Base-by-base conservation (phyloP, 371 early-diverging fungal species). In the Rhizopus sp. region DNA sequence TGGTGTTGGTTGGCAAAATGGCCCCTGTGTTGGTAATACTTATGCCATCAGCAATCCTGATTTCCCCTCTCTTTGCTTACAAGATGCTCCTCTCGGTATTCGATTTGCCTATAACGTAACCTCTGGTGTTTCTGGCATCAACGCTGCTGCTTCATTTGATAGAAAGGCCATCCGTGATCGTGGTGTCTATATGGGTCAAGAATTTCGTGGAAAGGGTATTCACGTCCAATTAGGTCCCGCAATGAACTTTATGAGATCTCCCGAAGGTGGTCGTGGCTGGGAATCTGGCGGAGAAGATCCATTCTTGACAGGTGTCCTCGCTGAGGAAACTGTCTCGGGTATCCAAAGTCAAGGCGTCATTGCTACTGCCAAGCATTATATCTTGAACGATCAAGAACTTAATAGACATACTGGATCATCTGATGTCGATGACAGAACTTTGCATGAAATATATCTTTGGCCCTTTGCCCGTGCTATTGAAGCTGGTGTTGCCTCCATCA, bases 201-300 rank as follows among this genome's bases (percentile, higher is more conserved):
- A 86, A 62, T 78, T 77, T 48, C 59, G 72, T 31, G 68, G 60
- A 3, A 72, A 72, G 37, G 87, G 87, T 15, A 62, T 80, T 40
- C 68, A 85, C 55, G 57, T 64, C 10, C 67, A 67, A 34, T 55
- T 86, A 7, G 82, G 78, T 4, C 84, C 82, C 29, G 65, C 63
- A 33, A 62, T 80, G 64, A 80, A 83, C 60, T 58, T 82, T 32
- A 56, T 66, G 47, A 70, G 82, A n/a, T 52, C 67, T 12, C 81
- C 81, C 13, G 51, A 62, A 13, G 72, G 64, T 44, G 86, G 86
- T n/a, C 68, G 86, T 58, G 75, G 68, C 32, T 86, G 84, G 84
- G 86, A 86, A 69, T 73, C 68, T 7, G 70, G 70, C 48, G 83
- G 84, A 32, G 86, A 77, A 60, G 86, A 86, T 48, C 85, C 88